phyloP scores from a whole-genome alignment of 495 filamentous ascomycete species.

The Amphirosellinia nigrospora region DNA sequence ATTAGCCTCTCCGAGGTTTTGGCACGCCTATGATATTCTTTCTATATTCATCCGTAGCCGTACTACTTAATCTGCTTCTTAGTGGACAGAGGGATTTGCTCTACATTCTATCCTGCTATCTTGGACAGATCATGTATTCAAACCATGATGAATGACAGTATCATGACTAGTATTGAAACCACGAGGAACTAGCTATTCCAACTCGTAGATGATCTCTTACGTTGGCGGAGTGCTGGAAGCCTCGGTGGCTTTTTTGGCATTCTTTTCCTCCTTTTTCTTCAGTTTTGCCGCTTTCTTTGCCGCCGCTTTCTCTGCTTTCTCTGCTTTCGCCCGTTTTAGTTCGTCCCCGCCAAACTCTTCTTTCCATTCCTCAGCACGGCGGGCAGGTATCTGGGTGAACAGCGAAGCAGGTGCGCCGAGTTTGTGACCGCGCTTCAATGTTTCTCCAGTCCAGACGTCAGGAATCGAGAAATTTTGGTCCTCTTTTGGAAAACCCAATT shows the following conservation, averaged over 20 bases:
- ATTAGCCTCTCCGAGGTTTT: too few relatives aligned
- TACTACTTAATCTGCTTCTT: background rate
- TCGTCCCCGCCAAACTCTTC: slow-evolving; percentile 66
- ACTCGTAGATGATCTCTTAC: background rate
- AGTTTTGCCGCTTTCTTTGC: slow-evolving; percentile 53
- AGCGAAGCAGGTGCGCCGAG: slow-evolving; percentile 83
- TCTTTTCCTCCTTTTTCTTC: slow-evolving; percentile 57
- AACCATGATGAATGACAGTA: background rate
- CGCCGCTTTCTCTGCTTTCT: slow-evolving; percentile 67
- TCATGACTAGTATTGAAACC: background rate
- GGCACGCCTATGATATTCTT: too few relatives aligned
- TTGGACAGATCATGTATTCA: background rate
- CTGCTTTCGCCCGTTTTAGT: slow-evolving; percentile 36
- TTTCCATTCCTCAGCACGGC: slow-evolving; percentile 84
- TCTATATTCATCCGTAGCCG: background rate
- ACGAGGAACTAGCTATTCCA: background rate
- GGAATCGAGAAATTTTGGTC: slow-evolving; percentile 83
- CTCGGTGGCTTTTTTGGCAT: slow-evolving; percentile 20
- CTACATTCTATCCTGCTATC: background rate
- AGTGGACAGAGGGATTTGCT: background rate
- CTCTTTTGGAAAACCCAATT: slow-evolving; percentile 50
- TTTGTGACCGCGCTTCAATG: slow-evolving; percentile 74
- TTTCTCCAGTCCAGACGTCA: slow-evolving; percentile 62
- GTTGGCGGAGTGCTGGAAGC: background rate
- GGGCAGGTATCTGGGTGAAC: slow-evolving; percentile 82